Evolutionary conservation across 768 basidiomycete genomes (phyloP).

Genomic region (Tricholoma hemisulphureum): DNA sequence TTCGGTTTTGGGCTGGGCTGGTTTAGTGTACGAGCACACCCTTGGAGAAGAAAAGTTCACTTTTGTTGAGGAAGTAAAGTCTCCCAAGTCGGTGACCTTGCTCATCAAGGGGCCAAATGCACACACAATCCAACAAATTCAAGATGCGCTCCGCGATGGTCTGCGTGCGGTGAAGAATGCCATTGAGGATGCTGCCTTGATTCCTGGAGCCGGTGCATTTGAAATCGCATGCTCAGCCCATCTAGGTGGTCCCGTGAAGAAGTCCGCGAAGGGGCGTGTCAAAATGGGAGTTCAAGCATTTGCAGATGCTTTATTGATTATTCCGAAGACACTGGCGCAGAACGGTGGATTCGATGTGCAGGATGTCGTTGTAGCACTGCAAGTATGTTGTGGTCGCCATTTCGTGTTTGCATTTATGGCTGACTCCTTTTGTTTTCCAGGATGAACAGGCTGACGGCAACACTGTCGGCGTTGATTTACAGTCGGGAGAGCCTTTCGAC

Average conservation of each 20-base stretch:
- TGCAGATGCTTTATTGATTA: constrained; percentile 89
- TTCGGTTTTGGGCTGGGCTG: constrained; percentile 92
- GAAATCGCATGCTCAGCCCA: constrained; percentile 90
- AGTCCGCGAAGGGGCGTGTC: constrained; percentile 85
- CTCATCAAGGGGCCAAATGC: constrained; percentile 97
- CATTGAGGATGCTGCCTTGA: constrained; percentile 81
- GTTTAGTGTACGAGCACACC: constrained; percentile 98
- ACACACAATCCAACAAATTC: constrained; percentile 94
- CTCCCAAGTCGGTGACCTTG: constrained; percentile 92
- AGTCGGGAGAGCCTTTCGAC: constrained; percentile 95
- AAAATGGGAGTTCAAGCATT: constrained; percentile 98
- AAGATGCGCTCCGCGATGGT: constrained; percentile 97
- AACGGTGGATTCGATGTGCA: constrained; percentile 98
- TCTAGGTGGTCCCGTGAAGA: constrained; percentile 76
- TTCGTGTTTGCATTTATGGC: not conserved
- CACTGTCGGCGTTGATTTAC: constrained; percentile 84
- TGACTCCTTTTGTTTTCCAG: constrained; percentile 37
- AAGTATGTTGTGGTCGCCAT: constrained; percentile 45
- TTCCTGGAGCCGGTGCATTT: constrained; percentile 98
- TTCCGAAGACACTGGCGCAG: constrained; percentile 94
- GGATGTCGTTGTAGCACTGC: constrained; percentile 88
- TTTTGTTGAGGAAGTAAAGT: constrained; percentile 94
- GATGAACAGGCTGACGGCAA: constrained; percentile 96
- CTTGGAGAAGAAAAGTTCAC: constrained; percentile 99
- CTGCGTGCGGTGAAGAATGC: constrained; percentile 96